phyloP scores from a whole-genome alignment of 2,329 filamentous ascomycete species.

The Arachnomyces sp. region DNA sequence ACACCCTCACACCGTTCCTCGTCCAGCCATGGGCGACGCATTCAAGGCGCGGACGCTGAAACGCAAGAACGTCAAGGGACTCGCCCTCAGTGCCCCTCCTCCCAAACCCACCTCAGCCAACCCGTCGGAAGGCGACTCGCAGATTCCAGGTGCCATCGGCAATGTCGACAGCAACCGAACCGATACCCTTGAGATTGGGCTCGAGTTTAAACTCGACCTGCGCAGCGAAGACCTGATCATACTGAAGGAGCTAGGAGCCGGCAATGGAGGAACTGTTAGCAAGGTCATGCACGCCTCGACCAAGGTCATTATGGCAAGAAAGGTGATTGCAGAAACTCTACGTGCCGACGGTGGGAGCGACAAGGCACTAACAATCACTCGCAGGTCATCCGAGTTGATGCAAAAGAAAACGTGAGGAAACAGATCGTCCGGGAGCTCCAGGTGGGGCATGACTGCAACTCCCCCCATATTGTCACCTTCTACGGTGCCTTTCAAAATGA shows the following conservation, averaged over 20 bases:
- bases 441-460: constrained; percentile 98
- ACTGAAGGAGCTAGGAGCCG: constrained; percentile 87
- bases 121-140: constrained; percentile 64
- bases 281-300: constrained; percentile 94
- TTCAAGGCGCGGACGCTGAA: constrained; percentile 77
- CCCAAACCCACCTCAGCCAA: constrained; percentile 57
- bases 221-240: constrained; percentile 87
- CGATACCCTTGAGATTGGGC: constrained; percentile 84
- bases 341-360: not conserved
- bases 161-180: constrained; percentile 53
- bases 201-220: constrained; percentile 92
- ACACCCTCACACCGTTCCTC: constrained; percentile 6
- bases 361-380: not conserved
- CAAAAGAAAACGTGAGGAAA: constrained; percentile 93
- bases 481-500: constrained; percentile 96
- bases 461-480: constrained; percentile 93
- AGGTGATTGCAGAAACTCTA: constrained; percentile 51
- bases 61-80: constrained; percentile 97
- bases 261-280: constrained; percentile 96
- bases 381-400: constrained; percentile 95
- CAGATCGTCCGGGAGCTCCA: constrained; percentile 94
- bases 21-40: constrained; percentile 47
- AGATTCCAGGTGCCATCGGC: constrained; percentile 52
- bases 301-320: constrained; percentile 94
- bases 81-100: constrained; percentile 73